A percentile compares a stretch with the other conserved stretches of the same genome.
These are phyloP conservation scores for Crithidia sp. DNA, from an alignment of 208 protist species.

Conservation along the genomic window DNA sequence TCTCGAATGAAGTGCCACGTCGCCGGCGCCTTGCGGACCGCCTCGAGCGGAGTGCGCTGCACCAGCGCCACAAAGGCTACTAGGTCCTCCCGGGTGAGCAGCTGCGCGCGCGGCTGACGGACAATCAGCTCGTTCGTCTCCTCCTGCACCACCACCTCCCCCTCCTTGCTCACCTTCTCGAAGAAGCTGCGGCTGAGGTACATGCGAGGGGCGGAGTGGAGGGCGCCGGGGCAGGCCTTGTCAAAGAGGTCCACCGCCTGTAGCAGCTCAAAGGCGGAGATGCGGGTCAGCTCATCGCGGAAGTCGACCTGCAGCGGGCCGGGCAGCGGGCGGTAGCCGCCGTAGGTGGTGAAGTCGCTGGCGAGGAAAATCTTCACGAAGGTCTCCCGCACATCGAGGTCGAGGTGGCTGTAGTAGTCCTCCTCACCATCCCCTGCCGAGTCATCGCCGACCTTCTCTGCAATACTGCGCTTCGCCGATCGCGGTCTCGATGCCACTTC, in stretches of 20 bases:
- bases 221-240: slow-evolving; percentile 48
- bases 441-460: neutral
- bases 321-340: slow-evolving; percentile 59
- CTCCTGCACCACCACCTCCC: slow-evolving; percentile 60
- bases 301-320: slow-evolving; percentile 76
- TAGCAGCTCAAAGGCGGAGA: slow-evolving; percentile 65
- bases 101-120: slow-evolving; percentile 39
- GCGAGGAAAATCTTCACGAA: slow-evolving; percentile 55
- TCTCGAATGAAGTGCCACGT: slow-evolving; percentile 64
- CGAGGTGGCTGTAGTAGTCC: slow-evolving; percentile 53
- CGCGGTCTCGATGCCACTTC: slow-evolving; percentile 11
- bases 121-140: slow-evolving; percentile 38
- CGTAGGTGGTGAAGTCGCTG: slow-evolving; percentile 62
- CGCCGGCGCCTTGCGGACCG: slow-evolving; percentile 39
- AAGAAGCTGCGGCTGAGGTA: slow-evolving; percentile 61
- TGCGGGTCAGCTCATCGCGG: slow-evolving; percentile 53
- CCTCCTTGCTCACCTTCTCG: slow-evolving; percentile 55
- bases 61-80: slow-evolving; percentile 47
- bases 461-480: neutral
- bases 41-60: slow-evolving; percentile 44
- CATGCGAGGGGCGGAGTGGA: slow-evolving; percentile 36
- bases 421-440: slow-evolving; percentile 29
- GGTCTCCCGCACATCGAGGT: slow-evolving; percentile 79
- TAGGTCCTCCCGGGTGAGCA: slow-evolving; percentile 61
- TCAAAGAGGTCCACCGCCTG: slow-evolving; percentile 65